These are phyloP conservation scores for Rhododendron henanense DNA, from an alignment of 148 eudicot genomes.

Conservation along the genomic window DNA sequence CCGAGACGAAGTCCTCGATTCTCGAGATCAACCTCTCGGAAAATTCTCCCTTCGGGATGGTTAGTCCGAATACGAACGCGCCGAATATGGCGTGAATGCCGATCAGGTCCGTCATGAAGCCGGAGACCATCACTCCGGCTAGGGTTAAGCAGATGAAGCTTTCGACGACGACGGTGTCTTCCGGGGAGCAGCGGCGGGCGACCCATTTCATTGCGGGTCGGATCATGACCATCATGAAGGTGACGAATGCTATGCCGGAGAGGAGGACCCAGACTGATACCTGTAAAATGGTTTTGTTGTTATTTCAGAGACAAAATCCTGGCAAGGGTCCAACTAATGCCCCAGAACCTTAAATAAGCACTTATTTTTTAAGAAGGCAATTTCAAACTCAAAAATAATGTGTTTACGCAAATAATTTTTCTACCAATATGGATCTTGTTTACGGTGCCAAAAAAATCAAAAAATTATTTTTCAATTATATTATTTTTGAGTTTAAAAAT, in stretches of 20 bases:
- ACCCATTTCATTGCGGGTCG: slow-evolving; percentile 41
- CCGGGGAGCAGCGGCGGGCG: slow-evolving; percentile 28
- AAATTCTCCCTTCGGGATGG: slow-evolving; percentile 44
- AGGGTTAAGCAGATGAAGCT: slow-evolving; percentile 39
- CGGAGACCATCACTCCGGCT: slow-evolving; percentile 40
- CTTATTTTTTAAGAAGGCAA: no score
- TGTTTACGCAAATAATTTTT: no score
- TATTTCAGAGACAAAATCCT: no score
- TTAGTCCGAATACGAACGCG: slow-evolving; percentile 43
- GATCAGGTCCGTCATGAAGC: slow-evolving; percentile 45
- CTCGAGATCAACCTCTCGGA: slow-evolving; percentile 42
- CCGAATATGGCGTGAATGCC: slow-evolving; percentile 47
- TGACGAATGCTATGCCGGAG: slow-evolving; percentile 37
- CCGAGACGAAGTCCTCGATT: slow-evolving; percentile 57
- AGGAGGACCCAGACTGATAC: slow-evolving; percentile 28
- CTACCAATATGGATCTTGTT: no score
- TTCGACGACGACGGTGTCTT: slow-evolving; percentile 25
- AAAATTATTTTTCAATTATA: no score
- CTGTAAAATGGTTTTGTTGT: no score
- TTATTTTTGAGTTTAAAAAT: no score
- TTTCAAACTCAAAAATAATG: no score
- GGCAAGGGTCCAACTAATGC: no score
- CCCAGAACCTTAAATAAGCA: no score
- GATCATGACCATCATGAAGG: slow-evolving; percentile 37
- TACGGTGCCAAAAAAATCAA: no score